These are phyloP conservation scores for Potentilla sterilis DNA, from an alignment of 306 rosid species.

Conservation along the genomic window DNA sequence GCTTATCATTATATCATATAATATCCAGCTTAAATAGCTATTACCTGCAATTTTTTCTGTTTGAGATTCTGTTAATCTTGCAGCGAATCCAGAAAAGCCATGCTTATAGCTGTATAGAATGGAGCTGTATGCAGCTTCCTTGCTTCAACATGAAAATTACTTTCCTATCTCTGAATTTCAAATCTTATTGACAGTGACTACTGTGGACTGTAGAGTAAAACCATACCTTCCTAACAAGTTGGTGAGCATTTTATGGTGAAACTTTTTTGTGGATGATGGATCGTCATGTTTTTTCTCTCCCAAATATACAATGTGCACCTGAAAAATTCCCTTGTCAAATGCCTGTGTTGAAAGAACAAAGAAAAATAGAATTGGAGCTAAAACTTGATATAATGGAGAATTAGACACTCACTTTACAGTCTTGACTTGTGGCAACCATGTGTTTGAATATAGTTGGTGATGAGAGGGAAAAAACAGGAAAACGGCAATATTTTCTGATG, in stretches of 20 bases:
- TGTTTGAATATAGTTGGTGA: conserved; percentile 16
- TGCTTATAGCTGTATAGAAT: conserved; percentile 76
- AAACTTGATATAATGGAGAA: conserved; percentile 8
- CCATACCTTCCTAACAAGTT: conserved; percentile 67
- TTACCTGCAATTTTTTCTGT: conserved; percentile 58
- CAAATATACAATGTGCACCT: conserved; percentile 77
- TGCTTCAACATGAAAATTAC: conserved; percentile 47
- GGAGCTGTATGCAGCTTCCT: conserved; percentile 60
- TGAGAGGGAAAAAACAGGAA: neutral
- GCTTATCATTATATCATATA: neutral
- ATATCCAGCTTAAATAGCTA: conserved; percentile 11
- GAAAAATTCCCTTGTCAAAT: conserved; percentile 16
- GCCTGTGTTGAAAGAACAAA: conserved; percentile 12
- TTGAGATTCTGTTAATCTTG: conserved; percentile 60
- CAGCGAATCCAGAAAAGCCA: conserved; percentile 89
- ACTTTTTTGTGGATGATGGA: conserved; percentile 44
- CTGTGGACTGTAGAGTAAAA: neutral
- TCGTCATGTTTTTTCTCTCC: conserved; percentile 51
- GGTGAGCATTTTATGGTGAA: conserved; percentile 54
- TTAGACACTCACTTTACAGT: conserved; percentile 39
- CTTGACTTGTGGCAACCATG: conserved; percentile 32
- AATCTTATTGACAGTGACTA: neutral
- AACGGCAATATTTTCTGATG: conserved; percentile 12
- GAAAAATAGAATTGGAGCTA: conserved; percentile 12
- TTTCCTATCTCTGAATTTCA: conserved; percentile 5